Evolutionary conservation across 2,329 filamentous ascomycete genomes (phyloP), one percentile per base, ranked within the genome.

Genomic region (Pyricularia grisea): DNA sequence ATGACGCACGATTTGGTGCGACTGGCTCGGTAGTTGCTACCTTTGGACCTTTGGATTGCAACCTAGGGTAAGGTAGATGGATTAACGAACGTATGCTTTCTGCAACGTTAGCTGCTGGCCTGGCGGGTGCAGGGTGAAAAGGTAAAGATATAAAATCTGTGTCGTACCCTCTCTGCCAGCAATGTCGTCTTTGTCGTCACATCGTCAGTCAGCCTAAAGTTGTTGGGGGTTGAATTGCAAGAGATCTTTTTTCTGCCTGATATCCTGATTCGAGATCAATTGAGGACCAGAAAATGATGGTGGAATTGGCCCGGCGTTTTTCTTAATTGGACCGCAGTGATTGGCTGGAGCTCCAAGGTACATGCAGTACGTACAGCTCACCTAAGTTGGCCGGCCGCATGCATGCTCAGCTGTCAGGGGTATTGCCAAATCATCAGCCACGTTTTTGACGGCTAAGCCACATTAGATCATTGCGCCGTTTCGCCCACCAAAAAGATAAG

Each of bases 1-100:
- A 95, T 95, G 77, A 31, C 23, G 17, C 3, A 6, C 25, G 14
- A 27, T 25, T 7, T 10, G 27, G 27, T 66, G 31, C 20, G 42
- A 28, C 27, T 28, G 60, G 25, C 7, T 63, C 28, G 25, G 60
- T 63, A 28, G 23, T 30, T 63, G 25, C 60, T 30, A n/a, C 14
- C 25, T 28, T 17, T 28, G 28, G 12, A 11, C 30, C 27, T 27
- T 27, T 27, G 27, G 27, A 27, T 27, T 27, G 27, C 2, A 2
- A 27, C 27, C 27, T 27, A 27, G 27, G 27, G 27, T 27, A 27
- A n/a, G 42, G 42, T 55, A 55, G 42, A n/a, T 55, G 2, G 60
- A 25, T 63, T 9, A 20, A 27, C 28, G 10, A 20, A 27, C 28
- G 10, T 63, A 28, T 63, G 60, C 60, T 63, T 63, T 63, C 60